Base-by-base conservation (phyloP, 345 rosid species). In the Crucihimalaya himalaica region DNA sequence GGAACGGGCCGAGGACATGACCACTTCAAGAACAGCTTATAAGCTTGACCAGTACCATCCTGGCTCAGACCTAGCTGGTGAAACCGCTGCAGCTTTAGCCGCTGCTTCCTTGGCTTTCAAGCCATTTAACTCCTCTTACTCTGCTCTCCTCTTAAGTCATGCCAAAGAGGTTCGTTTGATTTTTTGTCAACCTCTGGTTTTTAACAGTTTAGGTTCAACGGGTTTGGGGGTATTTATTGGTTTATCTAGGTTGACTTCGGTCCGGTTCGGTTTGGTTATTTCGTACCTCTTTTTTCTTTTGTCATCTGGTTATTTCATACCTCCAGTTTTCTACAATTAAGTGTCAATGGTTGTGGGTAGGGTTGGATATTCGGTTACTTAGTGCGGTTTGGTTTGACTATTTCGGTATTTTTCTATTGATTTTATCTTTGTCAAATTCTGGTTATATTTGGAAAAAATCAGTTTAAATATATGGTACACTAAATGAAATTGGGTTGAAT, bases 1-100 rank as follows among this genome's bases (percentile, higher is more conserved):
- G 97, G 88, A 90, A 79, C 68, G 97, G 8, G 80, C 96, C 0
- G 97, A 93, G 70, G 98, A 93, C 81, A 90, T 93, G 98, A 90
- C 92, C 52, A 93, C 97, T 61, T 83, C 92, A 21, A 83, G 97
- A 68, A 80, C 84, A 2, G 92, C 92, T 47, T 90, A 83, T 77
- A 90, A 84, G 81, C 74, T 93, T 23, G 96, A 93, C 68, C 71
- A 71, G 16, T 61, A 83, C 19, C 82, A 86, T 71, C 97, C 94
- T 23, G 96, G 96, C 15, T 90, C 98, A 0, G 96, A 93, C 75
- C 79, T 93, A 31, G 92, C 96, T 0, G 94, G 82, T 28, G 98
- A 90, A 84, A 90, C 93, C 4, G 88, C 96, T 10, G 93, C 93
- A 12, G 93, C 98, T 16, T 75, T 90, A 64, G 98, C 97, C 18